Evolutionary conservation across 805 yeast genomes (phyloP), one percentile per base, ranked within the genome.

Genomic region (Spathaspora girioi): DNA sequence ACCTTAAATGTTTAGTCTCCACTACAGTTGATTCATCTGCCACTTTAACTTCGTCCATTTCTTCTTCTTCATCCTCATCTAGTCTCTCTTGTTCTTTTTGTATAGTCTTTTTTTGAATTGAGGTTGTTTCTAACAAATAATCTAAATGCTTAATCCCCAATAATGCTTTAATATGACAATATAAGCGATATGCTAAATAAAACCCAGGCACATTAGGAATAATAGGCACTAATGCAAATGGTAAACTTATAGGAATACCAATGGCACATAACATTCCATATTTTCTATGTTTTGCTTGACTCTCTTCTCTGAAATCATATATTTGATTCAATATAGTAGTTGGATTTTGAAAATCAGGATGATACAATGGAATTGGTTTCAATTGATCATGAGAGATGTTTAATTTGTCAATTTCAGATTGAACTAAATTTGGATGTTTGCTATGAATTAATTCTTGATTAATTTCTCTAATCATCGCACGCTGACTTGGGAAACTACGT

Each of bases 161-260:
- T 54, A 78, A 72, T 0, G 97, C 97, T 59, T 86, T 87, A 63
- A 84, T 77, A 65, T 93, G 89, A 64, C 97, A 89, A 70, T 90
- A 92, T 17, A 87, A 76, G 54, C 98, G 76, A 64, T 87, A 92
- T 2, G 87, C 76, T 43, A 92, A 68, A 61, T 90, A 93, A 62
- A 93, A 87, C 0, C 97, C 97, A 0, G 98, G 98, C 18, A 92
- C 80, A 60, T 92, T 92, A 18, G 98, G 98, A 2, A 91, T 65
- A n/a, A 92, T 75, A 0, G 98, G 98, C 0, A 93, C 62, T 43
- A 90, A 59, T 0, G 89, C 91, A 43, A 92, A 65, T 1, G 98
- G 98, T 2, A 89, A 58, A 0, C 96, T 83, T 44, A 92, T 56
- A 1, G 97, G 97, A 3, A 93, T 67, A 3, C 83, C 83, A 14